Base-by-base conservation (phyloP, 495 filamentous ascomycete genomes). In the Xylaria bambusicola region DNA sequence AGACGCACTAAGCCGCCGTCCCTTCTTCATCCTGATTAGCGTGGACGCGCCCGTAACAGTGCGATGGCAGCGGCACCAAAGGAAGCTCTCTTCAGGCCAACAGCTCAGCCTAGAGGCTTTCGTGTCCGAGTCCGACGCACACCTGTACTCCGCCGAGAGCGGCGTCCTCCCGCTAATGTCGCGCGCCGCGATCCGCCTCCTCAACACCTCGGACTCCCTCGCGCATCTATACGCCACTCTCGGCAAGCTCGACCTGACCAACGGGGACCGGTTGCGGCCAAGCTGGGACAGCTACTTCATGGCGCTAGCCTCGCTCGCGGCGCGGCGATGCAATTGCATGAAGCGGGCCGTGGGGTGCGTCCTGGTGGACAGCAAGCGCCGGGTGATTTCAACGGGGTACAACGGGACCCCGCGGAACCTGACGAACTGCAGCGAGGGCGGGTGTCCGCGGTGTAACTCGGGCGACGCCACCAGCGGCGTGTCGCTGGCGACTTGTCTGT, bases 271-370 rank as follows among this genome's bases (percentile, higher is more conserved):
- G 3, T 76, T 98, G 26, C 84, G 94, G 1, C 94, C 94, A n/a
- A 88, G 82, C 58, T 98, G 94, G 94, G 94, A 98, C 72, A 83
- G 91, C 62, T 98, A 98, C 75, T 98, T 98, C 72, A 98, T 98
- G 94, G 81, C 89, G 54, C 80, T 98, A 6, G 92, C 93, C 8
- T 93, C 91, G 15, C 85, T 98, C 46, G 94, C 94, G 8, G 90
- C 94, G 2, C 90, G 90, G 62, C 82, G 94, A 62, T 90, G 88
- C 71, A 98, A 98, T 71, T 98, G 94, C 77, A 98, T 98, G 94
- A 97, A 97, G 76, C 82, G 94, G 26, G 84, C 93, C 55, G 94
- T 98, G 21, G 94, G 94, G 6, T 96, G 91, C 74, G 94, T 98
- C 6, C 79, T 98, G n/a, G 92, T 97, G 7, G 71, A 71, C 52